Evolutionary conservation across 2,329 filamentous ascomycete species (phyloP).

Genomic region (Cordyceps cicadae): DNA sequence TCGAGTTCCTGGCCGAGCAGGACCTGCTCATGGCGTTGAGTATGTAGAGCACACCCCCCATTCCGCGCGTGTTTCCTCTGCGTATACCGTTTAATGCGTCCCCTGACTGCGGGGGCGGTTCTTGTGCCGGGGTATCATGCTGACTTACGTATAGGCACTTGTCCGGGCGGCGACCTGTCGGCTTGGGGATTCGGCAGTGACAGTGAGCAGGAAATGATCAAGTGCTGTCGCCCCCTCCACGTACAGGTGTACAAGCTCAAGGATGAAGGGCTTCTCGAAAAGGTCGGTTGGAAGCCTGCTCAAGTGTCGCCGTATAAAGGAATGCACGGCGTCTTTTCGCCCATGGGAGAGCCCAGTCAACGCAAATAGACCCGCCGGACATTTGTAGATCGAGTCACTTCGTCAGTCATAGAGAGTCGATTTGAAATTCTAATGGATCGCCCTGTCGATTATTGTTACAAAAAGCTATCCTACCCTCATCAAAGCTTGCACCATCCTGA

Average conservation of each 20-base stretch:
- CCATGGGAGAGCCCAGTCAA: constrained; percentile 17
- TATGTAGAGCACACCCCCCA: constrained; percentile 21
- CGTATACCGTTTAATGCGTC: no score
- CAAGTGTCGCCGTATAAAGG: constrained; percentile 54
- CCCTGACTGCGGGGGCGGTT: neutral
- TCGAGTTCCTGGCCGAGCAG: constrained; percentile 75
- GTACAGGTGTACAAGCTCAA: constrained; percentile 63
- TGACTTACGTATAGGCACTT: constrained; percentile 44
- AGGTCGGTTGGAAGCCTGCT: constrained; percentile 54
- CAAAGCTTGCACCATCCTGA: constrained; percentile 2
- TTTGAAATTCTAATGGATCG: constrained; percentile 3
- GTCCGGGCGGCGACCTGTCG: constrained; percentile 73
- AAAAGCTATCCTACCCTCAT: constrained; percentile 10
- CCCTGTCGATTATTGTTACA: constrained; percentile 11
- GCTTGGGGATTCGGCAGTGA: constrained; percentile 71
- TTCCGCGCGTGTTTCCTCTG: no score
- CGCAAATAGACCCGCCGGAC: neutral
- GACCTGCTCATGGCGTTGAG: constrained; percentile 57
- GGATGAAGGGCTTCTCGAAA: constrained; percentile 42
- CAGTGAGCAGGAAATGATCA: constrained; percentile 59
- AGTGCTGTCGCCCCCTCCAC: constrained; percentile 63
- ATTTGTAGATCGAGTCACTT: neutral
- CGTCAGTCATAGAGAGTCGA: neutral
- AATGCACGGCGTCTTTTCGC: constrained; percentile 49
- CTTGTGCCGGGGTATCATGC: constrained; percentile 21